These are phyloP conservation scores for Chlorophyllum brunneum DNA, from an alignment of 768 basidiomycete species.

Conservation along the genomic window DNA sequence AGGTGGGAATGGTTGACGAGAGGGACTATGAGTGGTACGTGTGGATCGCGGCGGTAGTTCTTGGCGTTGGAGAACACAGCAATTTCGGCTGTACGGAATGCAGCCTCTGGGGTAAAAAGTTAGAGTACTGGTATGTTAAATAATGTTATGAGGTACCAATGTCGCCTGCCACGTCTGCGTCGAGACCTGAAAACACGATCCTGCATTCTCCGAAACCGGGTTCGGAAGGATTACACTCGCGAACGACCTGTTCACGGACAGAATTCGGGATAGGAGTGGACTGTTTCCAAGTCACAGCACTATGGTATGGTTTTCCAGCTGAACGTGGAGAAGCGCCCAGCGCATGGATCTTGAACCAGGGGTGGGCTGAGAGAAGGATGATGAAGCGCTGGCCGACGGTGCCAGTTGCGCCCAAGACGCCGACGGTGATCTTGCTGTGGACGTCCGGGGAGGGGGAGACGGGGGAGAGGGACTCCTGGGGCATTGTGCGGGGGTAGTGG, in stretches of 20 bases:
- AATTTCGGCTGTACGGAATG: conserved; percentile 83
- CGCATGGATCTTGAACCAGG: conserved; percentile 83
- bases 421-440: conserved; percentile 41
- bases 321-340: conserved; percentile 89
- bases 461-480: background rate
- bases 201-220: conserved; percentile 68
- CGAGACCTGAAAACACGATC: conserved; percentile 93
- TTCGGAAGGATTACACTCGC: conserved; percentile 71
- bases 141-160: conserved; percentile 55
- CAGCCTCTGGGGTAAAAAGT: conserved; percentile 76
- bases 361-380: conserved; percentile 79
- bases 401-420: conserved; percentile 85
- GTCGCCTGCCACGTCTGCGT: conserved; percentile 91
- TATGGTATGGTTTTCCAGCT: conserved; percentile 75
- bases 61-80: conserved; percentile 98
- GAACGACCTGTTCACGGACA: conserved; percentile 62
- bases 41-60: conserved; percentile 88
- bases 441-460: background rate
- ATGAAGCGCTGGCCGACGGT: conserved; percentile 97
- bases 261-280: conserved; percentile 62
- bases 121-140: too few relatives aligned
- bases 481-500: background rate
- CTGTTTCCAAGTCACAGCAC: conserved; percentile 88
- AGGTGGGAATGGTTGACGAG: conserved; percentile 90
- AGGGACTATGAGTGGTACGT: conserved; percentile 93